Evolutionary conservation across 176 grass and related monocot genomes (phyloP).

Genomic region (Calamus simplicifolius): DNA sequence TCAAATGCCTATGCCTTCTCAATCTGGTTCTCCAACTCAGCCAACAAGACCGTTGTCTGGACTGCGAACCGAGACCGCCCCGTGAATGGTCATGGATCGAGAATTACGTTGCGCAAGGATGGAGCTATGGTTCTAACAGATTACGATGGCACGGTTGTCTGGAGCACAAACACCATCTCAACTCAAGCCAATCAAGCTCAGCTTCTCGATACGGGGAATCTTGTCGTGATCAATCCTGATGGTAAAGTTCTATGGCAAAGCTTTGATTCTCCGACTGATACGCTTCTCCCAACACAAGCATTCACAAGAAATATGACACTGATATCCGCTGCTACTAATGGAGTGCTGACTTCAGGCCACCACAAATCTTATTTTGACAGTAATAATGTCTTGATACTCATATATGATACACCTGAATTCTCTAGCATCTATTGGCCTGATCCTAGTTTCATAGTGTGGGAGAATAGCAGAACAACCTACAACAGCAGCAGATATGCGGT

Average conservation of each 20-base stretch:
- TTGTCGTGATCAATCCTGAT: slow-evolving; percentile 31
- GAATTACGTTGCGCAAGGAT: slow-evolving; percentile 19
- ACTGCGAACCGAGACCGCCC: slow-evolving; percentile 44
- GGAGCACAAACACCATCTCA: slow-evolving; percentile 35
- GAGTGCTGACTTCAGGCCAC: no score
- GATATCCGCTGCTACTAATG: no score
- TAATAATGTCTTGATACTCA: no score
- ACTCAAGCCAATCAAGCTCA: slow-evolving; percentile 2
- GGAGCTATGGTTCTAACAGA: slow-evolving; percentile 47
- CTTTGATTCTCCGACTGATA: slow-evolving; percentile 18
- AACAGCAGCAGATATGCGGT: no score
- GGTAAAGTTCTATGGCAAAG: slow-evolving; percentile 32
- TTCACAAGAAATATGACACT: no score
- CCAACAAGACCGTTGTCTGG: slow-evolving; percentile 44
- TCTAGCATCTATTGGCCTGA: no score
- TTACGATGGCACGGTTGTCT: slow-evolving; percentile 44
- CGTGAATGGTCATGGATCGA: slow-evolving; percentile 57
- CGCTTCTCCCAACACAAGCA: no score
- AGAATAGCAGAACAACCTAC: no score
- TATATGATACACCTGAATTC: no score
- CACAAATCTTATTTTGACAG: no score
- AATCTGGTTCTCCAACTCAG: slow-evolving; percentile 49
- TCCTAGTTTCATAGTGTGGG: no score
- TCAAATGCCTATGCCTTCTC: slow-evolving; percentile 56
- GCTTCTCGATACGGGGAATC: slow-evolving; percentile 64